Base-by-base conservation (phyloP, 768 basidiomycete genomes). In the Lepiota subincarnata region DNA sequence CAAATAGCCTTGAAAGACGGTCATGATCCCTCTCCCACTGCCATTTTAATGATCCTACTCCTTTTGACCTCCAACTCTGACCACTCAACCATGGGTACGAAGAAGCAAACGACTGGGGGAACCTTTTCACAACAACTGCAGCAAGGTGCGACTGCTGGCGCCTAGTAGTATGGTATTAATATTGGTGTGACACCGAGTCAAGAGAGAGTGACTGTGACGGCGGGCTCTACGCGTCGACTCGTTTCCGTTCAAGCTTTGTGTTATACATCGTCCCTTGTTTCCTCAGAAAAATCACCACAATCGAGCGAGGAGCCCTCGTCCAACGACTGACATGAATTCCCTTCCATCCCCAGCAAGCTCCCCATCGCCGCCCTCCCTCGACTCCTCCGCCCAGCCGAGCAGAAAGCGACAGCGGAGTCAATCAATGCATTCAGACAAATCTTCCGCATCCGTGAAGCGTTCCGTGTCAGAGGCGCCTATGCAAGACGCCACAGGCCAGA, bases 371-470 rank as follows among this genome's bases (percentile, higher is more conserved):
- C 73, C 72, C 47, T 61, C 70, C 19, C 60, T 67, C 54, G 74
- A 75, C 53, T 60, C 70, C 37, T 64, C 74, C 16, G 60, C 68
- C 18, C 72, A 72, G 55, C 68, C 68, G 24, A 71, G 72, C 60
- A 75, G 87, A 62, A 89, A 89, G 73, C 76, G 87, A 67, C 84
- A 86, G 64, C 83, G 88, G 62, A 87, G 84, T 58, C 76, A 73
- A 60, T 89, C 88, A 35, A 86, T 86, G 83, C 76, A 86, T 64
- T 89, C 88, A 42, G 81, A 83, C 61, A 73, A 78, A 51, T 83
- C 84, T 55, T 80, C 79, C 22, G 83, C 87, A 20, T 92, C 89
- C 24, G 73, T 83, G 56, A 95, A 94, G 74, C 86, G 92, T 58
- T 79, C 88, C 16, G 81, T 81, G 51, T 88, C 90, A 19, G 87